Evolutionary conservation across 768 basidiomycete species (phyloP).

Genomic region (Zangia roseola): DNA sequence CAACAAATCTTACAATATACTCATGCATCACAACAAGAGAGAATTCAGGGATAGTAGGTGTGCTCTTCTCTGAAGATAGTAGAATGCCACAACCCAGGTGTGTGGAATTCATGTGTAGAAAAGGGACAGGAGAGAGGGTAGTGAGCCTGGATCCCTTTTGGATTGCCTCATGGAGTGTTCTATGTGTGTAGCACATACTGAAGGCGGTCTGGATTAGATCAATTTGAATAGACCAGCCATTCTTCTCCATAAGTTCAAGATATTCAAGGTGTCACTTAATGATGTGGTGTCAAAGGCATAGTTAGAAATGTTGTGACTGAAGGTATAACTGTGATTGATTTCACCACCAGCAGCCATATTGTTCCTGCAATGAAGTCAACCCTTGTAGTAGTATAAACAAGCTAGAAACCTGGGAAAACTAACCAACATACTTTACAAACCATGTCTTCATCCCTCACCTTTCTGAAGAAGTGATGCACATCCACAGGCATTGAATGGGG

Average conservation of each 20-base stretch:
- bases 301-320: background rate
- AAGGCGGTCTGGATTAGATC: background rate
- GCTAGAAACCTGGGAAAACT: background rate
- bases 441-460: background rate
- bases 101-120: background rate
- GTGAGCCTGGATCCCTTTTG: background rate
- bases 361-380: background rate
- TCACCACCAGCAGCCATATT: background rate
- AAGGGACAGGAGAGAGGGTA: background rate
- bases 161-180: background rate
- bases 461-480: slow-evolving; percentile 1
- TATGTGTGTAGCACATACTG: background rate
- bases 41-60: too few relatives aligned
- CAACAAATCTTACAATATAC: too few relatives aligned
- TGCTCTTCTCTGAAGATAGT: too few relatives aligned
- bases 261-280: background rate
- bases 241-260: background rate
- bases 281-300: background rate
- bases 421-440: background rate
- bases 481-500: background rate
- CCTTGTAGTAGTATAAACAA: background rate
- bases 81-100: too few relatives aligned
- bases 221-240: slow-evolving; percentile 1
- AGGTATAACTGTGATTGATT: background rate
- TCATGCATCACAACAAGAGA: too few relatives aligned